Conservation (phyloP, 2,329 filamentous ascomycete species). For the Trichoderma brevicompactum region DNA sequence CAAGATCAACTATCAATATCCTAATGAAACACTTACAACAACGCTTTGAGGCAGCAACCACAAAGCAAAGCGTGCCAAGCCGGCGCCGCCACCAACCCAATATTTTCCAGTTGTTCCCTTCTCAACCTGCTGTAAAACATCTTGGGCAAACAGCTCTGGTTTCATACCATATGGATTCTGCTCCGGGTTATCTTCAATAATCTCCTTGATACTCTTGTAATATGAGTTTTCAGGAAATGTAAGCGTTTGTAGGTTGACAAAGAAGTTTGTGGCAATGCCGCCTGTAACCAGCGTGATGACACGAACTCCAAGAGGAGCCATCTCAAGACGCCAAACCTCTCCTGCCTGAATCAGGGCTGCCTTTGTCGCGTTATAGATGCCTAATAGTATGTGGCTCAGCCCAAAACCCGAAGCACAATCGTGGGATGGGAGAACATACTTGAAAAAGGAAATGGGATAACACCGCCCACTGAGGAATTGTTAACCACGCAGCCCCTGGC, state of each 20-base stretch:
- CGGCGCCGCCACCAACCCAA: conserved; percentile 33
- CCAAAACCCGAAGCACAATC: no score
- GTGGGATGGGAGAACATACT: neutral
- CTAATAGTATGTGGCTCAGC: conserved; percentile 20
- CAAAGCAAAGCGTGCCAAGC: conserved; percentile 14
- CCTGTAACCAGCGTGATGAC: conserved; percentile 35
- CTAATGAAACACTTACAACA: neutral
- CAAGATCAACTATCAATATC: neutral
- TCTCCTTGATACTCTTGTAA: conserved; percentile 29
- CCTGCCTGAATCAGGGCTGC: conserved; percentile 33
- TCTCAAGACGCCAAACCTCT: conserved; percentile 36
- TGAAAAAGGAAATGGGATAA: conserved; percentile 1
- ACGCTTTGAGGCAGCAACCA: conserved; percentile 22
- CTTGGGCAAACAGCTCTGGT: conserved; percentile 27
- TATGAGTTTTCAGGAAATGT: conserved; percentile 32
- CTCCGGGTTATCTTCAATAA: conserved; percentile 19
- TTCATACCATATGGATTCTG: conserved; percentile 26
- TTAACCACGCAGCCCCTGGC: conserved; percentile 38
- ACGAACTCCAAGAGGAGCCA: conserved; percentile 37
- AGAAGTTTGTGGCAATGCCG: conserved; percentile 29
- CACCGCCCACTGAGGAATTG: conserved; percentile 10
- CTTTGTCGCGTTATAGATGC: conserved; percentile 37
- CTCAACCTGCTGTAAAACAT: conserved; percentile 33
- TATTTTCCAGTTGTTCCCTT: conserved; percentile 32
- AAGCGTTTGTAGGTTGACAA: conserved; percentile 6